Base-by-base conservation (phyloP, 352 stramenopile species). In the Globisporangium parvum region DNA sequence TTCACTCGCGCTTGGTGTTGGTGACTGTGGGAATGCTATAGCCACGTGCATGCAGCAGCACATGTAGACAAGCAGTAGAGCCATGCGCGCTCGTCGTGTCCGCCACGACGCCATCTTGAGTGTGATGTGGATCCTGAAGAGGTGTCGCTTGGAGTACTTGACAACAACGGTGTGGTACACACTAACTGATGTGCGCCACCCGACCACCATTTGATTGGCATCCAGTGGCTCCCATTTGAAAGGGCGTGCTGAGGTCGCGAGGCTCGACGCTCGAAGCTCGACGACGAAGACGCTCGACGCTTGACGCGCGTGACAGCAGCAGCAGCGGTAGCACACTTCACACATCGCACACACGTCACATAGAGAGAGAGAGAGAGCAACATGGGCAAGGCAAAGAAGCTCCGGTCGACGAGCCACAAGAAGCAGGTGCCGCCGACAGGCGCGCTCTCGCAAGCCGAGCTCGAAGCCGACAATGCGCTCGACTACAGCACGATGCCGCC, bases 351-450 rank as follows among this genome's bases (percentile, higher is more conserved):
- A 23, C 12, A 3, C 6, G n/a, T n/a, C n/a, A 35, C 28, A 45
- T 28, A 53, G 28, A 48, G 8, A 46, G 3, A 44, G 23, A 51
- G 9, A 48, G 24, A 24, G n/a, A 67, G 28, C 49, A 60, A 12
- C 56, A 94, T 94, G 84, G 84, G 84, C 62, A 92, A 92, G 67
- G 78, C 83, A 53, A 94, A 94, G 84, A 94, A 94, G 72, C 59
- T 80, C 39, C 81, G 84, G n/a, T 75, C 72, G 21, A 88, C 73
- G 33, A 91, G 80, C 67, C 84, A 94, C 71, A 92, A 92, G 77
- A 92, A 89, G 66, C 70, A 76, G 51, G 64, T 62, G 60, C 76
- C 77, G 47, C 80, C 81, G 4, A 88, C 77, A 3, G 81, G 77
- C 23, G 77, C 70, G 3, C 67, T 79, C 9, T 74, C 84, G 44